Evolutionary conservation across 306 rosid genomes (phyloP).

Genomic region (Carpinus fangiana): DNA sequence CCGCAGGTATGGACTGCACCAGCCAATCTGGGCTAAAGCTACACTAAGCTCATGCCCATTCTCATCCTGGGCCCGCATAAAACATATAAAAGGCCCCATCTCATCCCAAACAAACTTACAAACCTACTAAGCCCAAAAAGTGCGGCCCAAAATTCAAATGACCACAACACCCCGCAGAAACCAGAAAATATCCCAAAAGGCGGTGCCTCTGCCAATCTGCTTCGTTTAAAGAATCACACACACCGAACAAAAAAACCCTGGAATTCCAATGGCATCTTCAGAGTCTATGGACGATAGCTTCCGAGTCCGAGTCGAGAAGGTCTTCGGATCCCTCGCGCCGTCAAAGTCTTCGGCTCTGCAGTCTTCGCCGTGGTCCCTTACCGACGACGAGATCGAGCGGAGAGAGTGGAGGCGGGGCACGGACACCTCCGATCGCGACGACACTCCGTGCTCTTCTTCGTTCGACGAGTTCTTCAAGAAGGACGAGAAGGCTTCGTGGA

Average conservation of each 20-base stretch:
- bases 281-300: conserved; percentile 33
- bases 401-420: conserved; percentile 32
- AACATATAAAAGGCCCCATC: background rate
- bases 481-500: conserved; percentile 3
- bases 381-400: conserved; percentile 38
- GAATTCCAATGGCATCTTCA: background rate
- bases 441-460: conserved; percentile 34
- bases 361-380: conserved; percentile 37
- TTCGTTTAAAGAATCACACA: background rate
- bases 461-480: conserved; percentile 20
- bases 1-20: too few species aligned
- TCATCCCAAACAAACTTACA: background rate
- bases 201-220: background rate
- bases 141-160: conserved; percentile 5
- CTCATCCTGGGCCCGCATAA: background rate
- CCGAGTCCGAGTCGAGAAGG: conserved; percentile 32
- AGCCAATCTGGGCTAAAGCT: background rate
- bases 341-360: background rate
- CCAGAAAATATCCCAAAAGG: background rate
- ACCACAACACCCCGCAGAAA: background rate
- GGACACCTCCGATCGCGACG: conserved; percentile 28
- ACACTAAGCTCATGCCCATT: background rate
- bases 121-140: background rate
- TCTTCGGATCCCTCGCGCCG: conserved; percentile 33
- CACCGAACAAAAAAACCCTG: background rate